Conservation (phyloP, 2,329 filamentous ascomycete species). For the Magnaporthiopsis rhizophila region DNA sequence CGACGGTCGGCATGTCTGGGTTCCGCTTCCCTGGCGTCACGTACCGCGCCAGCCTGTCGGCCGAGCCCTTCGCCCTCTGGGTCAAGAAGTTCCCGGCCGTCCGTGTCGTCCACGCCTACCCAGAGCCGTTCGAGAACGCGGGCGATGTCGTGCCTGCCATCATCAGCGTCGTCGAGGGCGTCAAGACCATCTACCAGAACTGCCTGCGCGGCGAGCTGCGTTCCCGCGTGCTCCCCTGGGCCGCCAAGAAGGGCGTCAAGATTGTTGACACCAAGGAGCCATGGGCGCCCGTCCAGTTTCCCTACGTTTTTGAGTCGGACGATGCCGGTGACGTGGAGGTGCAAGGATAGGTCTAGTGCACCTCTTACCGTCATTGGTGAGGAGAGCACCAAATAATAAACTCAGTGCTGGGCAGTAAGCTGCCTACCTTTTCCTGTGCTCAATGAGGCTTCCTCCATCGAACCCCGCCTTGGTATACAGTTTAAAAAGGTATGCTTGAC, state of each 20-base stretch:
- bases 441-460: too few relatives aligned
- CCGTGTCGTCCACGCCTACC: constrained; percentile 10
- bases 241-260: constrained; percentile 1
- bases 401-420: too few relatives aligned
- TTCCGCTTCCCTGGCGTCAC: constrained; percentile 10
- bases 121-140: background rate
- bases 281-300: constrained; percentile 3
- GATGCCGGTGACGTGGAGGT: background rate
- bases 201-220: constrained; percentile 7
- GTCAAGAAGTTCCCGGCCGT: constrained; percentile 9
- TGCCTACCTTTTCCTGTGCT: too few relatives aligned
- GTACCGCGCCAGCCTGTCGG: constrained; percentile 4
- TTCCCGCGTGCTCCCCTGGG: constrained; percentile 5
- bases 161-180: constrained; percentile 5
- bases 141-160: constrained; percentile 8
- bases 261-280: constrained; percentile 3
- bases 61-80: constrained; percentile 11
- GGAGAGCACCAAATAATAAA: too few relatives aligned
- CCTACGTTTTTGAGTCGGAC: background rate
- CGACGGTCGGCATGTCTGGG: constrained; percentile 11
- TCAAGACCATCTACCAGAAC: constrained; percentile 11
- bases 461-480: background rate
- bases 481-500: background rate
- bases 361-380: too few relatives aligned
- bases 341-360: background rate